Evolutionary conservation across 2,329 filamentous ascomycete genomes (phyloP).

Genomic region (Elsinoe ampelina): DNA sequence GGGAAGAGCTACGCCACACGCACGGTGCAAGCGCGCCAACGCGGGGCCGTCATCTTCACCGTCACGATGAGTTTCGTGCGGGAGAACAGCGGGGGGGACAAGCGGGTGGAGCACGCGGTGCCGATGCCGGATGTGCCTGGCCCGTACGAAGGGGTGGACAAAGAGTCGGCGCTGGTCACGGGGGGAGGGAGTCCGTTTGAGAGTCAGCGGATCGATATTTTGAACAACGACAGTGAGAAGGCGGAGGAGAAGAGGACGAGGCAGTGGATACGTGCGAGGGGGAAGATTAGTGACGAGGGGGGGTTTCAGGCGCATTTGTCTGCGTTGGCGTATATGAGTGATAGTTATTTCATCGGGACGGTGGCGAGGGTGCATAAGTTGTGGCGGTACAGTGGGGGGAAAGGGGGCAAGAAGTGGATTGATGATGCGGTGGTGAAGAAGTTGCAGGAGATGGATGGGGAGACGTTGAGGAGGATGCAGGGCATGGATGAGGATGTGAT

Average conservation of each 20-base stretch:
- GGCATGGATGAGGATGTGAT: conserved; percentile 45
- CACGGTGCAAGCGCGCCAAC: conserved; percentile 90
- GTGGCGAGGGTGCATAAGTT: conserved; percentile 71
- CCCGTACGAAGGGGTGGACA: conserved; percentile 32
- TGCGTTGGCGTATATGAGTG: conserved; percentile 81
- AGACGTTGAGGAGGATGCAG: conserved; percentile 33
- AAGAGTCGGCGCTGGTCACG: conserved; percentile 25
- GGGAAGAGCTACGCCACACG: conserved; percentile 83
- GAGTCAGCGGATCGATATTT: conserved; percentile 46
- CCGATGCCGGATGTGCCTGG: conserved; percentile 41
- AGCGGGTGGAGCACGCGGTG: conserved; percentile 56
- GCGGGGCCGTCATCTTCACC: conserved; percentile 85
- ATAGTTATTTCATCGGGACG: conserved; percentile 76
- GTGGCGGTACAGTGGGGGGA: conserved; percentile 36
- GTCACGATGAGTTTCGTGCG: conserved; percentile 84
- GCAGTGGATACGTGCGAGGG: conserved; percentile 65
- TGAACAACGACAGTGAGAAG: conserved; percentile 43
- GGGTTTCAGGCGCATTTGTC: conserved; percentile 73
- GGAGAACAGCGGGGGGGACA: conserved; percentile 49
- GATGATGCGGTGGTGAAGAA: conserved; percentile 37
- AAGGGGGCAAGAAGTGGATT: conserved; percentile 21
- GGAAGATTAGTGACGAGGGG: conserved; percentile 61
- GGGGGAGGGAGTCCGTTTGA: conserved; percentile 45
- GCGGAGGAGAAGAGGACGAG: conserved; percentile 57
- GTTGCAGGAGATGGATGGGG: conserved; percentile 37